Evolutionary conservation across 108 stramenopile genomes (phyloP), one percentile per base, ranked within the genome.

Genomic region (Nitzschia sp.): DNA sequence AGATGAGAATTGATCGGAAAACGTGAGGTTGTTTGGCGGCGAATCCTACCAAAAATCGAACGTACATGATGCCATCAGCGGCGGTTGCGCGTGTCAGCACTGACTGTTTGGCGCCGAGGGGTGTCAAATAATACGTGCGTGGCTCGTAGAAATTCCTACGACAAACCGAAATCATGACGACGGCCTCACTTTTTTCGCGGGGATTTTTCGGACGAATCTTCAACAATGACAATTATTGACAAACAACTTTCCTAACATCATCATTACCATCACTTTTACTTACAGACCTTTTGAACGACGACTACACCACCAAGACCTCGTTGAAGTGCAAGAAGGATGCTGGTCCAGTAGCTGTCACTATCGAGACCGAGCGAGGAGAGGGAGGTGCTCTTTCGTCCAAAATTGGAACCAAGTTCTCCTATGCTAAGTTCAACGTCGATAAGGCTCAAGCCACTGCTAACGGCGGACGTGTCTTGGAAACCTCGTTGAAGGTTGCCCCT

Each of bases 401-500:
- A 75, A 65, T 94, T 75, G 90, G 90, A 31, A 86, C 83, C 63
- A 94, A 94, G 74, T 94, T 94, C 77, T 54, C 81, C 72, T 94
- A 94, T 76, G 93, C 90, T 59, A 89, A 91, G 56, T 84, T 96
- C 67, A 88, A 78, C 77, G 82, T 96, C 59, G 94, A 96, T 80
- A 96, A 96, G 78, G 73, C 83, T 32, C 90, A 93, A 66, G 71
- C 83, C 65, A 90, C 84, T 53, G 94, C 94, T 58, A 86, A 91
- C 59, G 94, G 94, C 50, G 79, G 85, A 41, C 80, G 79, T 60
- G 88, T 89, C 17, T 72, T 96, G 76, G 94, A 96, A 76, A 93
- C 94, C 28, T 91, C 89, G 41, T 61, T 92, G 70, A 76, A 71
- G 53, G 85, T 85, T 55, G 78, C 81, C 58, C 88, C 90, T 45